Conservation (phyloP, 2,329 filamentous ascomycete genomes). For the Trichoderma sp. region DNA sequence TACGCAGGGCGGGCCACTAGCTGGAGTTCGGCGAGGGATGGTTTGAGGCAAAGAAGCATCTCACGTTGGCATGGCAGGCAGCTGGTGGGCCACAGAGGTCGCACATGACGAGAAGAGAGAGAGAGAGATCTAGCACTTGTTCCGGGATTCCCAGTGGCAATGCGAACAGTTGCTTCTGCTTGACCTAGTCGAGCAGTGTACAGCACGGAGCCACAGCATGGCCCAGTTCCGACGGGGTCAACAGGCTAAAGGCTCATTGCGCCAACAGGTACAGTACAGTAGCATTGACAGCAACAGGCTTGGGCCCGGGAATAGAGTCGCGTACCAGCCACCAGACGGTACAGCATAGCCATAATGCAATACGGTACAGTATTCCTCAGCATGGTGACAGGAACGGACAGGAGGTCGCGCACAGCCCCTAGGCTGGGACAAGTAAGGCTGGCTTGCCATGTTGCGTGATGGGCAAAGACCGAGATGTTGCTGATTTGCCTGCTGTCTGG, state of each 20-base stretch:
- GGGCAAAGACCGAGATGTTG: not conserved
- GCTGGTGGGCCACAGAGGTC: slow-evolving; percentile 2
- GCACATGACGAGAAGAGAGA: slow-evolving; percentile 10
- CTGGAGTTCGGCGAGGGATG: not conserved
- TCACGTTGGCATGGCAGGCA: not conserved
- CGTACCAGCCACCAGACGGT: not conserved
- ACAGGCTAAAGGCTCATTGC: not conserved
- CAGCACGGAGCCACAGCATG: not conserved
- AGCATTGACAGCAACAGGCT: not conserved
- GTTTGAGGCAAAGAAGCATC: not conserved
- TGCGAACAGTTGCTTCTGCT: not conserved
- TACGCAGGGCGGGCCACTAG: not conserved
- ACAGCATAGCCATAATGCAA: not conserved
- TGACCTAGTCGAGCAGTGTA: not conserved
- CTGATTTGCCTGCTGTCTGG: not conserved
- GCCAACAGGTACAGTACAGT: not conserved
- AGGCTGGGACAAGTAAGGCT: not conserved
- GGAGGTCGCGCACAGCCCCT: not conserved
- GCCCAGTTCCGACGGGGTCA: slow-evolving; percentile 1
- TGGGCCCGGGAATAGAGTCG: not conserved
- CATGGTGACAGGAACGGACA: not conserved
- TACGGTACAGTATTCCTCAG: not conserved
- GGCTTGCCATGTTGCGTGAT: not conserved
- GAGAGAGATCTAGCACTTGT: not conserved
- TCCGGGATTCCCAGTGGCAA: not conserved